Evolutionary conservation across 495 filamentous ascomycete species (phyloP), one percentile per base, ranked within the genome.

Genomic region (Lepidopterella palustris): DNA sequence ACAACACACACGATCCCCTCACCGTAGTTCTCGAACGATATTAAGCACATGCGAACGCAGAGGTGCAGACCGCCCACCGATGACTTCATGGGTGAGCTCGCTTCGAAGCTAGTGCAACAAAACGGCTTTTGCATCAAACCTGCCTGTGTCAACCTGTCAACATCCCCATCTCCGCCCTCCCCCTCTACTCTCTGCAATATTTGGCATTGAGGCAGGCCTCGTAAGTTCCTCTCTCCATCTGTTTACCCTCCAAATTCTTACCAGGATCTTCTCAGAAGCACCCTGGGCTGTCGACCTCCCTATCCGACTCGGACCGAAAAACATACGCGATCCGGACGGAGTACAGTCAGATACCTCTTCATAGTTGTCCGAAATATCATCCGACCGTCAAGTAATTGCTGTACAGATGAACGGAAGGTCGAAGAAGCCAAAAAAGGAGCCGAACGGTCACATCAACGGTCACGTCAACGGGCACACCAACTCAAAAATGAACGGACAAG

Each of bases 401-500:
- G 57, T 47, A 23, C 64, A 57, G 47, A 63, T 50, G 49, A 67
- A 63, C 40, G 64, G 64, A 8, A 53, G 54, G 60, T 53, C 53
- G 35, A 67, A 63, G 45, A 64, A 61, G 51, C 24, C 54, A 28
- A 68, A 68, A 50, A 63, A 58, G 15, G 47, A 55, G 26, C 53
- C 32, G 21, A 67, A 64, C 57, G 61, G 58, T 29, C 29, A 61
- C 20, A n/a, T 25, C 18, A 63, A 63, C 40, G 60, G 60, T 24
- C 28, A 57, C 21, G 5, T 57, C 10, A 66, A 66, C 56, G 53
- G 60, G 28, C 27, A 58, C 11, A 13, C 35, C 25, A 60, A 57
- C 28, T 28, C 58, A 26, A 53, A 61, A 39, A 29, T 45, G 24
- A 55, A 55, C 25, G 29, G 42, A 35, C 55, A 62, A 9, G 10